These are phyloP conservation scores for Microglena sp. DNA, from an alignment of 139 green algal genomes.

Conservation along the genomic window DNA sequence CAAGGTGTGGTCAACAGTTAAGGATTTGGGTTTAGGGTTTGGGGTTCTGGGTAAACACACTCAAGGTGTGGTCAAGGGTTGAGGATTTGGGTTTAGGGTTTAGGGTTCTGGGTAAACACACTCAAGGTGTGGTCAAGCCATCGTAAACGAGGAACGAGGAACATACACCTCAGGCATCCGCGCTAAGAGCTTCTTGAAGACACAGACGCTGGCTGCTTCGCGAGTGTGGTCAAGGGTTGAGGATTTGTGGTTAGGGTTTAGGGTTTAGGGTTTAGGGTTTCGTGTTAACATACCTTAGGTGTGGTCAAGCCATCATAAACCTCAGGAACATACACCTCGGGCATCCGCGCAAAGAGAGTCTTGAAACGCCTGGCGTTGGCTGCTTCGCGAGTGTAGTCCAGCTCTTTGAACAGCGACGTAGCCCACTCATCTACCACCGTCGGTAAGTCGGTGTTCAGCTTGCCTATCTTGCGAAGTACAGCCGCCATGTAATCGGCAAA, in stretches of 20 bases:
- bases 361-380: slow-evolving; percentile 50
- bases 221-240: no score
- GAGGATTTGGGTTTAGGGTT: no score
- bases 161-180: slow-evolving; percentile 54
- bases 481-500: slow-evolving; percentile 33
- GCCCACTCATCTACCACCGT: slow-evolving; percentile 86
- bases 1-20: no score
- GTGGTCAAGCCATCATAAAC: slow-evolving; percentile 38
- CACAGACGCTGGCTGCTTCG: no score
- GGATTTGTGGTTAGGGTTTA: no score
- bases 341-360: slow-evolving; percentile 34
- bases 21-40: neutral
- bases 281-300: no score
- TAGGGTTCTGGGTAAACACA: no score
- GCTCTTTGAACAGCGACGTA: slow-evolving; percentile 60
- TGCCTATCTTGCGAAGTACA: neutral
- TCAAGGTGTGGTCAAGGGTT: no score
- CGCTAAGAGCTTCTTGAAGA: slow-evolving; percentile 49
- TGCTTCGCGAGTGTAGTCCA: slow-evolving; percentile 76
- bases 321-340: slow-evolving; percentile 43
- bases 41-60: neutral
- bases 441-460: slow-evolving; percentile 77
- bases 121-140: slow-evolving; percentile 37
- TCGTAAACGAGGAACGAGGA: slow-evolving; percentile 21
- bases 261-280: no score